phyloP scores from a whole-genome alignment of 208 protist species.

The Lotmaria passim region DNA sequence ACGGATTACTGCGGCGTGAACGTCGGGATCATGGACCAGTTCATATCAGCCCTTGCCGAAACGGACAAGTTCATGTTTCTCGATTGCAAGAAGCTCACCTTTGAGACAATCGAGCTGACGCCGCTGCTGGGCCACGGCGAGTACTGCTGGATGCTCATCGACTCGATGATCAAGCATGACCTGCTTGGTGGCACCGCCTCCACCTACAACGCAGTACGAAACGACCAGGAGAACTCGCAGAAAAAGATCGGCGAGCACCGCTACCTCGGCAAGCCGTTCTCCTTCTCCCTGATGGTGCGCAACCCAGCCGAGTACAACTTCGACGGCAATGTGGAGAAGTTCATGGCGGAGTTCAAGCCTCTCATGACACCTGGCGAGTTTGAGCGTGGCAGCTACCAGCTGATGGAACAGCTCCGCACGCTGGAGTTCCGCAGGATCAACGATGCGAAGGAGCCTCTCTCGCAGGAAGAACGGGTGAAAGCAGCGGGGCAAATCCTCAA shows the following conservation, averaged over 20 bases:
- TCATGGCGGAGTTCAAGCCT: slow-evolving; percentile 54
- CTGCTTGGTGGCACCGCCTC: slow-evolving; percentile 52
- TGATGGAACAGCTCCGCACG: slow-evolving; percentile 74
- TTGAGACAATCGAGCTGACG: slow-evolving; percentile 52
- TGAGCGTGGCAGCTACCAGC: slow-evolving; percentile 68
- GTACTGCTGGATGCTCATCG: slow-evolving; percentile 71
- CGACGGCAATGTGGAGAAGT: slow-evolving; percentile 54
- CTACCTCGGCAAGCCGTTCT: slow-evolving; percentile 58
- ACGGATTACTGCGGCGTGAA: slow-evolving; percentile 83
- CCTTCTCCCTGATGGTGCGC: slow-evolving; percentile 70
- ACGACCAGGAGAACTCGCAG: slow-evolving; percentile 68
- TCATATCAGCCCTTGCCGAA: slow-evolving; percentile 78
- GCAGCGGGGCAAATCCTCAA: slow-evolving; percentile 64
- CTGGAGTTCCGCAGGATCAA: slow-evolving; percentile 63
- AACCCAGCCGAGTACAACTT: slow-evolving; percentile 51
- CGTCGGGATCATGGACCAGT: slow-evolving; percentile 95
- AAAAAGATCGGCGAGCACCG: slow-evolving; percentile 64
- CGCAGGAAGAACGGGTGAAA: slow-evolving; percentile 53
- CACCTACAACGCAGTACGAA: slow-evolving; percentile 73
- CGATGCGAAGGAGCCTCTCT: slow-evolving; percentile 33
- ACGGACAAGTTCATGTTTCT: slow-evolving; percentile 77
- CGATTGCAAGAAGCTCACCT: slow-evolving; percentile 79
- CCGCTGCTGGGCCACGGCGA: slow-evolving; percentile 55
- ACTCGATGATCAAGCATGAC: slow-evolving; percentile 81
- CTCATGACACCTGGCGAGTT: slow-evolving; percentile 60